A percentile compares a stretch with the other conserved stretches of the same genome.
phyloP scores from a whole-genome alignment of 345 rosid species.

The Gossypium herbaceum region DNA sequence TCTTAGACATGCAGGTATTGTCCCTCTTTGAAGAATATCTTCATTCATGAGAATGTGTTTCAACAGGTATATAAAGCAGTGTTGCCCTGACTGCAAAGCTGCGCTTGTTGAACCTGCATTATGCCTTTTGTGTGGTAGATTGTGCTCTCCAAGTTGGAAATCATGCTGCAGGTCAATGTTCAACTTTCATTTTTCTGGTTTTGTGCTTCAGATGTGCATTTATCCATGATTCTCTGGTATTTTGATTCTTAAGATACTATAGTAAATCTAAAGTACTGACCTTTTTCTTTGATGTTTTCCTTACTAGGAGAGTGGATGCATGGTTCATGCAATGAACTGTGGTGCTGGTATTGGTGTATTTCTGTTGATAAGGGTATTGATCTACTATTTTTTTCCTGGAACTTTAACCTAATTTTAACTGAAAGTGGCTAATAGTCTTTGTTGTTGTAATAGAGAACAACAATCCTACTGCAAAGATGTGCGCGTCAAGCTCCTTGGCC shows the following conservation, averaged over 20 bases:
- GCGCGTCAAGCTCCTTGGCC: constrained; percentile 89
- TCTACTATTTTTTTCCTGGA: neutral
- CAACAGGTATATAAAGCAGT: constrained; percentile 72
- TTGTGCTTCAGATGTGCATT: constrained; percentile 1
- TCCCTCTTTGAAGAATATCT: neutral
- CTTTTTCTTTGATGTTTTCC: constrained; percentile 3
- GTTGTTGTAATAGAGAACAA: constrained; percentile 53
- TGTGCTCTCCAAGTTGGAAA: constrained; percentile 74
- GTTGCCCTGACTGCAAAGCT: constrained; percentile 57
- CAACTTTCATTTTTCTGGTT: constrained; percentile 10
- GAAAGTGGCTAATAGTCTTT: constrained; percentile 19
- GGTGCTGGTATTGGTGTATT: constrained; percentile 89
- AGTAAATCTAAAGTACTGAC: constrained; percentile 3
- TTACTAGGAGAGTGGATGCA: constrained; percentile 61
- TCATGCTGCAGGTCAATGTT: constrained; percentile 76
- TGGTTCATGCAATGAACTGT: constrained; percentile 64
- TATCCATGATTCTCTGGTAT: neutral
- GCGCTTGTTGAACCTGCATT: constrained; percentile 63
- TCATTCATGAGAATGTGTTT: constrained; percentile 16
- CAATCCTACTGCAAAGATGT: constrained; percentile 73
- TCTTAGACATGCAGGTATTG: constrained; percentile 14
- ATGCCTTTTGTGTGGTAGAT: constrained; percentile 85
- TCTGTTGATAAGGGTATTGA: constrained; percentile 67
- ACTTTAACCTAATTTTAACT: neutral
- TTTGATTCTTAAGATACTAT: constrained; percentile 6